These are phyloP conservation scores for Calophaca sinica DNA, from an alignment of 306 rosid species.

Conservation along the genomic window DNA sequence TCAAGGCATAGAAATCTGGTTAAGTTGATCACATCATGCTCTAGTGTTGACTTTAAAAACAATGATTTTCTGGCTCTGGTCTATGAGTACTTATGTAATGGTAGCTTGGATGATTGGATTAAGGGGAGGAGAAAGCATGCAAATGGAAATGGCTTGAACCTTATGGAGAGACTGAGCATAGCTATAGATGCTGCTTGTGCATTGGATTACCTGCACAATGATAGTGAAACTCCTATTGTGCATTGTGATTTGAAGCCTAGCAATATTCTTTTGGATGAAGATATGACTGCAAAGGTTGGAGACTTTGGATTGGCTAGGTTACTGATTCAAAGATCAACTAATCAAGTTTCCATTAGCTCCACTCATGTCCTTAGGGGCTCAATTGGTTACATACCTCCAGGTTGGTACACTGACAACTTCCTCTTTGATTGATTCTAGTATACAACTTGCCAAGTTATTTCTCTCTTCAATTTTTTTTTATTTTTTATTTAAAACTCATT, in stretches of 20 bases:
- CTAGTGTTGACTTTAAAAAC: conserved; percentile 67
- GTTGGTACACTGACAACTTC: conserved; percentile 41
- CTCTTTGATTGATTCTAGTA: neutral
- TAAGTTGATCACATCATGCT: conserved; percentile 75
- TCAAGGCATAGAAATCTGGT: conserved; percentile 78
- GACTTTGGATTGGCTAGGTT: conserved; percentile 80
- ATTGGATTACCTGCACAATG: conserved; percentile 75
- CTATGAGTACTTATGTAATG: conserved; percentile 70
- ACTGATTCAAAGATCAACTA: conserved; percentile 52
- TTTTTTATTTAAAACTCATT: too few species aligned
- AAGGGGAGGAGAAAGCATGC: conserved; percentile 55
- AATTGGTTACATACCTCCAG: conserved; percentile 90
- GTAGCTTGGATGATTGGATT: conserved; percentile 83
- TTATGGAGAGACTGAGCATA: conserved; percentile 68
- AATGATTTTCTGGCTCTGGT: conserved; percentile 73
- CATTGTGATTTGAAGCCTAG: conserved; percentile 89
- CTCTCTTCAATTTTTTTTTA: too few species aligned
- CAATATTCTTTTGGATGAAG: conserved; percentile 69
- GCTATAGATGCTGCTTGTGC: conserved; percentile 71
- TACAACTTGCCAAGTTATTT: neutral
- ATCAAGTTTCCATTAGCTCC: conserved; percentile 57
- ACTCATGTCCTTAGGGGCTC: conserved; percentile 71
- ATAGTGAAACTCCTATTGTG: conserved; percentile 66
- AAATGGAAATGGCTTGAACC: conserved; percentile 56
- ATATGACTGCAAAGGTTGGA: conserved; percentile 76